These are phyloP conservation scores for Nigrospora sphaerica DNA, from an alignment of 2,329 filamentous ascomycete species.

Conservation along the genomic window DNA sequence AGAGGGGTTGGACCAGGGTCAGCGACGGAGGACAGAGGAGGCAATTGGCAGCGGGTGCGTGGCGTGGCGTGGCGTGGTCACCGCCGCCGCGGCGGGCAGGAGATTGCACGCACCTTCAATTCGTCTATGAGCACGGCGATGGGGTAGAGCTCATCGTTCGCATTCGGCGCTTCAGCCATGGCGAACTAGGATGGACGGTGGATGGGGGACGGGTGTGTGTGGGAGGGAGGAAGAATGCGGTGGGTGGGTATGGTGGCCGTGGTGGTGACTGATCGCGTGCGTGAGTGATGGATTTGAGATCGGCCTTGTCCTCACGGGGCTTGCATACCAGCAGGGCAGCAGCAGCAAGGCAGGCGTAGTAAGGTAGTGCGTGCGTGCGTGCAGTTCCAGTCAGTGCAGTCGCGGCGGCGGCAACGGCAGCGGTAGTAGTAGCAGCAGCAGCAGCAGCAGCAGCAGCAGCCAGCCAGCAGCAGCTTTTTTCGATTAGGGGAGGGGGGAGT, in stretches of 20 bases:
- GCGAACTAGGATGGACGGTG: constrained; percentile 29
- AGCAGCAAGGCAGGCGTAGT: not conserved
- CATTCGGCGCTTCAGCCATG: constrained; percentile 85
- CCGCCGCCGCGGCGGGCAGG: constrained; percentile 9
- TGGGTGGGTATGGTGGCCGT: constrained; percentile 3
- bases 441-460: no score
- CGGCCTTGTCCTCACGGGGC: not conserved
- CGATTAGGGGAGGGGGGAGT: no score
- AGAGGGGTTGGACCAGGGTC: constrained; percentile 15
- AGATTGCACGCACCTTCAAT: constrained; percentile 68
- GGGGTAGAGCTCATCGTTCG: constrained; percentile 98
- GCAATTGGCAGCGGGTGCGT: not conserved
- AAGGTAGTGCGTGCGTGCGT: no score
- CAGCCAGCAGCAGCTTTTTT: no score
- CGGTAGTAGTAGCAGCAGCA: no score
- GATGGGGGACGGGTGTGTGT: constrained; percentile 4
- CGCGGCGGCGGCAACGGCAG: no score
- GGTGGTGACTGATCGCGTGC: constrained; percentile 15
- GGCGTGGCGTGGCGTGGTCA: constrained; percentile 7
- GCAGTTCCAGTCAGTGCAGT: no score
- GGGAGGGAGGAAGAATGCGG: constrained; percentile 1
- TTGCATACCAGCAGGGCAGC: constrained; percentile 1
- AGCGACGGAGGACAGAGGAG: constrained; percentile 1
- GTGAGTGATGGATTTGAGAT: constrained; percentile 4
- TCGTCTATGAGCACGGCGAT: constrained; percentile 99